phyloP scores from a whole-genome alignment of 306 rosid genomes.

The Medicago ruthenica region DNA sequence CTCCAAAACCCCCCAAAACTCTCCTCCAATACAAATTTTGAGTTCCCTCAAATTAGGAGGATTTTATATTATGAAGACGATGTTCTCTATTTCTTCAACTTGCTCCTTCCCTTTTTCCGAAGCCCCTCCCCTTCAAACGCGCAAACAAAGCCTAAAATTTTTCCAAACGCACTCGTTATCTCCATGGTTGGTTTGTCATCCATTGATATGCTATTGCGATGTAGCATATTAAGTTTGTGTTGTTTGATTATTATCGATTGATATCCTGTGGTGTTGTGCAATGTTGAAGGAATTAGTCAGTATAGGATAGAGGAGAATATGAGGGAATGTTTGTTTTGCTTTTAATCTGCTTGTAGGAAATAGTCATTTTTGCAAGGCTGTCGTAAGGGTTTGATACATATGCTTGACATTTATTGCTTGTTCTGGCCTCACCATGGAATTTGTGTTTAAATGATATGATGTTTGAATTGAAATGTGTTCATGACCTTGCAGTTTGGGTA shows the following conservation, averaged over 20 bases:
- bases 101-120: too few species aligned
- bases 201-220: background rate
- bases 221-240: background rate
- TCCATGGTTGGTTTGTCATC: background rate
- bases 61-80: too few species aligned
- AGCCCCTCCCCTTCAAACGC: too few species aligned
- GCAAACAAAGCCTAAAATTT: background rate
- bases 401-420: background rate
- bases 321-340: background rate
- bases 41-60: too few species aligned
- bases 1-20: too few species aligned
- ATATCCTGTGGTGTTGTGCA: constrained; percentile 1
- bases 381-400: constrained; percentile 4
- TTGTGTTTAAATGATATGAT: constrained; percentile 19
- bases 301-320: background rate
- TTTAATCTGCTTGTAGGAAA: background rate
- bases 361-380: background rate
- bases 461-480: constrained; percentile 21
- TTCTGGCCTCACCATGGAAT: background rate
- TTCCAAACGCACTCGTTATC: background rate
- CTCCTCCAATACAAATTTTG: too few species aligned
- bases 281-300: background rate
- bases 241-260: background rate
- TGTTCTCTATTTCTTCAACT: too few species aligned
- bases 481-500: constrained; percentile 21